Percentiles rank a stretch among this genome's conserved stretches.
Conservation (phyloP, 2,329 filamentous ascomycete genomes). For the Helicocarpus griseus region DNA sequence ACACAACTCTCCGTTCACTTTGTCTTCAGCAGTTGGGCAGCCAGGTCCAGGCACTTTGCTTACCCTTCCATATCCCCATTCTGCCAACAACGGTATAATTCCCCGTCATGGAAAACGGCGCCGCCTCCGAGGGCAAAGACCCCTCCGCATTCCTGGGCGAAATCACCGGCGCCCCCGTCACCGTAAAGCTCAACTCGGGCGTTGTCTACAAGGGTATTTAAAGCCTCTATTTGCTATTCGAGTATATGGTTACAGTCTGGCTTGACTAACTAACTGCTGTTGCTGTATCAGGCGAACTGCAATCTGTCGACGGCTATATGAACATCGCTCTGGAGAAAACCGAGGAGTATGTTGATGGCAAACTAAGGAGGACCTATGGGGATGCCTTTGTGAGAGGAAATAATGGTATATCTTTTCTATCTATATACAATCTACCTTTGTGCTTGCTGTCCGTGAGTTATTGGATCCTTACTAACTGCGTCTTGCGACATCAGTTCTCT, state of each 20-base stretch:
- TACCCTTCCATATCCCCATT: not conserved
- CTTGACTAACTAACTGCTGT: not conserved
- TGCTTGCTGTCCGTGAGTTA: not conserved
- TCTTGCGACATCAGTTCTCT: conserved; percentile 19
- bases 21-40: too few species aligned
- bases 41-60: too few species aligned
- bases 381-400: conserved; percentile 95
- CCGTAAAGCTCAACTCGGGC: conserved; percentile 96
- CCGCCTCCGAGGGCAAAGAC: conserved; percentile 66
- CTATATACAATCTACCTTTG: not conserved
- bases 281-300: conserved; percentile 66
- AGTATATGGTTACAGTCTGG: not conserved
- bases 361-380: conserved; percentile 72
- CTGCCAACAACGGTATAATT: not conserved
- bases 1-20: too few species aligned
- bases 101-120: conserved; percentile 63
- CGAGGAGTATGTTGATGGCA: conserved; percentile 79
- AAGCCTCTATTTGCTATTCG: not conserved
- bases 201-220: conserved; percentile 84
- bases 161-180: conserved; percentile 88
- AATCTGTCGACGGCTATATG: conserved; percentile 98
- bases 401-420: conserved; percentile 54
- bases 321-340: conserved; percentile 98
- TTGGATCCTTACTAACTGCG: not conserved
- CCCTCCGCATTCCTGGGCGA: conserved; percentile 87